Percentiles rank a stretch among this genome's conserved stretches.
Evolutionary conservation across 306 rosid genomes (phyloP).

Genomic region (Lupinus albus): DNA sequence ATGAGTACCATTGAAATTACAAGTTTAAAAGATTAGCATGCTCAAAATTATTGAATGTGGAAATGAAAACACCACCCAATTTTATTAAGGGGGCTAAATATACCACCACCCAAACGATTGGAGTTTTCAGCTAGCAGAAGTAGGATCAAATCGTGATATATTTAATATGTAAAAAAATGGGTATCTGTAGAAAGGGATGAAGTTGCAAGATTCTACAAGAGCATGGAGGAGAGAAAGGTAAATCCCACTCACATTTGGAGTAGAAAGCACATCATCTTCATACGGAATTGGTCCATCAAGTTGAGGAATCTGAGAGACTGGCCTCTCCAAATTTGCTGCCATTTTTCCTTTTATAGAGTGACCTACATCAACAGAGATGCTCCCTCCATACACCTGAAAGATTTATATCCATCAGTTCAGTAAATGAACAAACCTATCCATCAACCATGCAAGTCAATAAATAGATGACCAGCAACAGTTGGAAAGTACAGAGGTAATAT

Average conservation of each 20-base stretch:
- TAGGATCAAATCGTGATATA: not conserved
- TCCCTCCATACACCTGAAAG: constrained; percentile 66
- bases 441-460: constrained; percentile 21
- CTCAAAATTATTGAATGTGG: not conserved
- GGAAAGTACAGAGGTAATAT: not conserved
- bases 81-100: not conserved
- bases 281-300: constrained; percentile 85
- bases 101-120: not conserved
- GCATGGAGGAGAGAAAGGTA: not conserved
- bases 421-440: constrained; percentile 12
- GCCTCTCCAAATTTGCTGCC: constrained; percentile 37
- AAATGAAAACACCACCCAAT: not conserved
- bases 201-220: not conserved
- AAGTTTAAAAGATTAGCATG: not conserved
- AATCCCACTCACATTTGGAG: constrained; percentile 69
- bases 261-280: constrained; percentile 80
- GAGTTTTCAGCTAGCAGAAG: not conserved
- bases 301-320: constrained; percentile 76
- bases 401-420: constrained; percentile 26
- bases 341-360: constrained; percentile 42
- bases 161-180: not conserved
- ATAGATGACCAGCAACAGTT: not conserved
- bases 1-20: not conserved
- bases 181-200: constrained; percentile 7
- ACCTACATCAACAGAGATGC: constrained; percentile 43